A percentile compares a stretch with the other conserved stretches of the same genome.
These are phyloP conservation scores for Ormosia semicastrata DNA, from an alignment of 306 rosid genomes.

Conservation along the genomic window DNA sequence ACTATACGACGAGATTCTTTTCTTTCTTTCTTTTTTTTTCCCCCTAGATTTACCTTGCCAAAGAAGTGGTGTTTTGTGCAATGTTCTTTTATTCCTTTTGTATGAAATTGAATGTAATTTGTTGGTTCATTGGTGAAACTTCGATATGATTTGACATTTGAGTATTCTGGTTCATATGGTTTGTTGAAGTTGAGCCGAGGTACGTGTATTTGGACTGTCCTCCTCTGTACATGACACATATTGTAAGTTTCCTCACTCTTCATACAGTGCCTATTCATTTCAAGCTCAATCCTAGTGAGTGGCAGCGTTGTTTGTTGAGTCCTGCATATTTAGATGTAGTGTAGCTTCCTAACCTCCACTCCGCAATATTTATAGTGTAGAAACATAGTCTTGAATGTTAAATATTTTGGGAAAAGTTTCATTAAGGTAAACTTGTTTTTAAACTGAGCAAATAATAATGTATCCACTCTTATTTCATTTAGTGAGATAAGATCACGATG, in stretches of 20 bases:
- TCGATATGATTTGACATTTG: constrained; percentile 26
- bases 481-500: too few species aligned
- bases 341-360: not conserved
- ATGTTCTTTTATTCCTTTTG: constrained; percentile 45
- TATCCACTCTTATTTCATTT: too few species aligned
- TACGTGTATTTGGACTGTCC: constrained; percentile 27
- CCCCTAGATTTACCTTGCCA: constrained; percentile 45
- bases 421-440: too few species aligned
- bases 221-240: constrained; percentile 45
- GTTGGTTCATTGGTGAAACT: constrained; percentile 43
- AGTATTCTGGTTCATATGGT: constrained; percentile 25
- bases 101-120: constrained; percentile 47
- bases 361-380: not conserved
- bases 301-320: not conserved
- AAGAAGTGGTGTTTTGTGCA: constrained; percentile 42
- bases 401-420: not conserved
- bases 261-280: constrained; percentile 10
- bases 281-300: not conserved
- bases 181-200: constrained; percentile 39
- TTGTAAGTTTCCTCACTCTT: constrained; percentile 33
- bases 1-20: constrained; percentile 5
- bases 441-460: too few species aligned
- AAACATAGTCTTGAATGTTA: not conserved
- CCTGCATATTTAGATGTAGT: not conserved
- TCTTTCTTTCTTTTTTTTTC: not conserved